A percentile compares a stretch with the other conserved stretches of the same genome.
Evolutionary conservation across 371 early-diverging fungal genomes (phyloP).

Genomic region (Saksenaea vasiformis): DNA sequence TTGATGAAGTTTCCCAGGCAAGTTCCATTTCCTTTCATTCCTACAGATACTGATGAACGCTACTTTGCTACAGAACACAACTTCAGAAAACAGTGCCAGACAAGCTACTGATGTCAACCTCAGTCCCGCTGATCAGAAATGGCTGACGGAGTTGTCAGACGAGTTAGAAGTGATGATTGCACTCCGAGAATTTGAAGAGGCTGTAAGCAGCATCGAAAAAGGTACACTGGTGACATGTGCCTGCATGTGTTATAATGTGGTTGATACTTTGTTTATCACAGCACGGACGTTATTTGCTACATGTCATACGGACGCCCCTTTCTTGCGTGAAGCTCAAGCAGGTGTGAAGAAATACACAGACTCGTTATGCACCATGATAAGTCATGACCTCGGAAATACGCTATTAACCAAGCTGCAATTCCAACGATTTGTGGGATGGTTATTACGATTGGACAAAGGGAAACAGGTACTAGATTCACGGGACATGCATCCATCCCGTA

Average conservation of each 20-base stretch:
- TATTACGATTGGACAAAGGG: slow-evolving; percentile 77
- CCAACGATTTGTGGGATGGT: slow-evolving; percentile 76
- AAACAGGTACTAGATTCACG: slow-evolving; percentile 55
- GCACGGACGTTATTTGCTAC: slow-evolving; percentile 41
- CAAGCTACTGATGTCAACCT: slow-evolving; percentile 12
- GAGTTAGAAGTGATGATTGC: slow-evolving; percentile 89
- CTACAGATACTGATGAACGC: not conserved
- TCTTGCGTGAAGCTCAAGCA: slow-evolving; percentile 50
- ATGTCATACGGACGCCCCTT: slow-evolving; percentile 43
- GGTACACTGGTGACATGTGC: slow-evolving; percentile 35
- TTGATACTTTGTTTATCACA: slow-evolving; percentile 7
- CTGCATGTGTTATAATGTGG: not conserved
- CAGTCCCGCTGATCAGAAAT: slow-evolving; percentile 52
- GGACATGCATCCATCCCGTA: not conserved
- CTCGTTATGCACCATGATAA: slow-evolving; percentile 64
- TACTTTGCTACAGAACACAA: not conserved
- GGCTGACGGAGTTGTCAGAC: slow-evolving; percentile 79
- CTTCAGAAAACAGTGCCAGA: not conserved
- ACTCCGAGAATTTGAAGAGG: slow-evolving; percentile 82
- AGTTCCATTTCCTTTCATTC: not conserved
- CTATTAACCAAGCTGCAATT: slow-evolving; percentile 79
- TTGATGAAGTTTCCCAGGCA: not conserved
- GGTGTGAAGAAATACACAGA: slow-evolving; percentile 68
- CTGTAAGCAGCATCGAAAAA: slow-evolving; percentile 72
- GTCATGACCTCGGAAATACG: slow-evolving; percentile 78